These are phyloP conservation scores for Hypholoma fasciculare DNA, from an alignment of 768 basidiomycete species.

Conservation along the genomic window DNA sequence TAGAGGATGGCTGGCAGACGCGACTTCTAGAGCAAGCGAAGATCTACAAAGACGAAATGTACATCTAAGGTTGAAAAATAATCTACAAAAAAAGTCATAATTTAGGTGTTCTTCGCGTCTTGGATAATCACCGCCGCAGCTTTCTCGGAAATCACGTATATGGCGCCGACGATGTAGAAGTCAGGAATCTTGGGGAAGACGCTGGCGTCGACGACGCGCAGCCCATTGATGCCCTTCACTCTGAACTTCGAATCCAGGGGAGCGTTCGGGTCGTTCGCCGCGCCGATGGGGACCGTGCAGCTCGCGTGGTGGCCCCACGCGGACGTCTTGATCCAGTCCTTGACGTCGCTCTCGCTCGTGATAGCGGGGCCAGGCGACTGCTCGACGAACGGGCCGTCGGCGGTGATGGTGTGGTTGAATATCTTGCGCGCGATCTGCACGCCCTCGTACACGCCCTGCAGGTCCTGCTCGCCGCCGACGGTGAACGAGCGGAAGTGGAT, in stretches of 20 bases:
- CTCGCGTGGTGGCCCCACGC: background rate
- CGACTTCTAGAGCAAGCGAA: too few species aligned
- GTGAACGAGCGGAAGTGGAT: background rate
- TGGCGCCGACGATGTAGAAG: background rate
- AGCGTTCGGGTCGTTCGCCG: background rate
- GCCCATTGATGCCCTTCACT: background rate
- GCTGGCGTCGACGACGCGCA: background rate
- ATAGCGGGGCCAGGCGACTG: background rate
- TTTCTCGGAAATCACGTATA: background rate
- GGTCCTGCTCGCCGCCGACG: background rate
- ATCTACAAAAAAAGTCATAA: too few species aligned
- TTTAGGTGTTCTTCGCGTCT: background rate
- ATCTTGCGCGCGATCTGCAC: background rate
- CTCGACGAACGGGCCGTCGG: background rate
- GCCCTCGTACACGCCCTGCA: background rate
- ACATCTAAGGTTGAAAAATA: too few species aligned
- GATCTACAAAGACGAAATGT: too few species aligned
- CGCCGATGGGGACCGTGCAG: background rate
- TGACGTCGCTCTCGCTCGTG: background rate
- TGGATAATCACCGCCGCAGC: background rate
- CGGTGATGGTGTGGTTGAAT: background rate
- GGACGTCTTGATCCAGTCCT: background rate
- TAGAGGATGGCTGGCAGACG: too few species aligned
- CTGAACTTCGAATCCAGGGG: background rate
- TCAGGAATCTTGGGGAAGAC: background rate